Percentiles rank a stretch among this genome's conserved stretches.
Evolutionary conservation across 2,329 filamentous ascomycete genomes (phyloP).

Genomic region (Herpotrichia juniperi): DNA sequence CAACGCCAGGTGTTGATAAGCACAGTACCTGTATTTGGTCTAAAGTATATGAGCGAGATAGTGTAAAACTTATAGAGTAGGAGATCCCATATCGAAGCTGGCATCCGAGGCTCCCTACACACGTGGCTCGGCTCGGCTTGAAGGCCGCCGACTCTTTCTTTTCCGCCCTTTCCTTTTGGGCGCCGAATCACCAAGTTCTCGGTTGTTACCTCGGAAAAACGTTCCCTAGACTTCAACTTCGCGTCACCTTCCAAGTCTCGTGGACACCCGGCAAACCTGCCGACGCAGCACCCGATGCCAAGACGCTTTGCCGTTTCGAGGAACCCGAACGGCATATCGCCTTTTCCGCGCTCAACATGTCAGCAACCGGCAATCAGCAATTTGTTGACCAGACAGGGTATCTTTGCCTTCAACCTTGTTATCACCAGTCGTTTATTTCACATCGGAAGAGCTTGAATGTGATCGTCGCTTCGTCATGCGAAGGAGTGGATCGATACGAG

Average conservation of each 20-base stretch:
- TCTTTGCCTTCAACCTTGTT: neutral
- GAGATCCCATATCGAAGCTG: too few relatives aligned
- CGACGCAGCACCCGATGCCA: neutral
- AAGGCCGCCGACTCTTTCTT: too few relatives aligned
- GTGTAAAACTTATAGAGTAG: too few relatives aligned
- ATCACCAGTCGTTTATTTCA: neutral
- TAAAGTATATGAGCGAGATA: too few relatives aligned
- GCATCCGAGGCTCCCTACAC: too few relatives aligned
- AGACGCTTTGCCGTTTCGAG: neutral
- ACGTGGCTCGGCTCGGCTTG: too few relatives aligned
- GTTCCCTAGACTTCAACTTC: neutral
- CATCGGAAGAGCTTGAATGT: neutral
- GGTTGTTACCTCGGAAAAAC: neutral
- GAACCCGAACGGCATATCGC: neutral
- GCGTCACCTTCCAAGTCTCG: neutral
- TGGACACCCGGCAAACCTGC: conserved; percentile 1
- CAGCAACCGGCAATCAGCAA: neutral
- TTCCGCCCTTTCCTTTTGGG: neutral
- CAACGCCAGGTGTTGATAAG: too few relatives aligned
- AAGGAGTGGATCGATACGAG: neutral
- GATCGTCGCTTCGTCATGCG: neutral
- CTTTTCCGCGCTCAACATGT: conserved; percentile 1
- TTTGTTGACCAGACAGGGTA: neutral
- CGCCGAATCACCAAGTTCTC: neutral
- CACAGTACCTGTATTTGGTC: too few relatives aligned